A percentile compares a stretch with the other conserved stretches of the same genome.
phyloP scores from a whole-genome alignment of 2,329 filamentous ascomycete species.

The Fusarium sp. region DNA sequence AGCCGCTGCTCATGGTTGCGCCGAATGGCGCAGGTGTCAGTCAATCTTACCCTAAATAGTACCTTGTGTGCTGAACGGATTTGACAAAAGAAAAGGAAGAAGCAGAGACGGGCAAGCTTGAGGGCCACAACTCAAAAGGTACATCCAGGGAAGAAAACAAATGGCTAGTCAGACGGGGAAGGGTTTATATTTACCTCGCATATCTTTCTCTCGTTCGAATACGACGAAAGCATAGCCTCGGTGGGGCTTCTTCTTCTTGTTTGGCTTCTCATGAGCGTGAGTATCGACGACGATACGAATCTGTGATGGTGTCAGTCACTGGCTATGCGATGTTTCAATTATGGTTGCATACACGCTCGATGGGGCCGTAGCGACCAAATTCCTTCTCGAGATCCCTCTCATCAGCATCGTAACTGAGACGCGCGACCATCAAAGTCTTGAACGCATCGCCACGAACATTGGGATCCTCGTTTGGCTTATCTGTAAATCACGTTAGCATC shows the following conservation, averaged over 20 bases:
- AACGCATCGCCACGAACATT: constrained; percentile 94
- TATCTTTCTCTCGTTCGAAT: constrained; percentile 96
- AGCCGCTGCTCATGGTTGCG: constrained; percentile 79
- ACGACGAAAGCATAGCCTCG: constrained; percentile 96
- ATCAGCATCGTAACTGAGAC: constrained; percentile 89
- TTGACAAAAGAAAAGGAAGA: constrained; percentile 46
- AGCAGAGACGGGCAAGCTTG: constrained; percentile 64
- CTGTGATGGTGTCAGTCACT: constrained; percentile 57
- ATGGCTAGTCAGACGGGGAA: constrained; percentile 45
- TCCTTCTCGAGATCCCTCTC: constrained; percentile 92
- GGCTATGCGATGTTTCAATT: neutral
- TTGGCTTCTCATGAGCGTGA: constrained; percentile 74
- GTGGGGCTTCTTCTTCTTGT: constrained; percentile 84
- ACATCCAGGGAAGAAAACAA: constrained; percentile 41
- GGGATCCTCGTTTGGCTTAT: constrained; percentile 84
- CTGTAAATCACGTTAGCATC: constrained; percentile 57
- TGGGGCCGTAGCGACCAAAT: constrained; percentile 92
- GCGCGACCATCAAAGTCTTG: constrained; percentile 92
- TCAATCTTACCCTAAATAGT: constrained; percentile 68
- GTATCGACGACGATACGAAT: constrained; percentile 89
- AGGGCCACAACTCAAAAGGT: constrained; percentile 55
- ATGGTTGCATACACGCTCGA: constrained; percentile 78
- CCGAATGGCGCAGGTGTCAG: constrained; percentile 74
- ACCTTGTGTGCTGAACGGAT: constrained; percentile 39
- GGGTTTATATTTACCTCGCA: constrained; percentile 85